A percentile compares a stretch with the other conserved stretches of the same genome.
Evolutionary conservation across 331 rosid species (phyloP).

Genomic region (Malus hybrid): DNA sequence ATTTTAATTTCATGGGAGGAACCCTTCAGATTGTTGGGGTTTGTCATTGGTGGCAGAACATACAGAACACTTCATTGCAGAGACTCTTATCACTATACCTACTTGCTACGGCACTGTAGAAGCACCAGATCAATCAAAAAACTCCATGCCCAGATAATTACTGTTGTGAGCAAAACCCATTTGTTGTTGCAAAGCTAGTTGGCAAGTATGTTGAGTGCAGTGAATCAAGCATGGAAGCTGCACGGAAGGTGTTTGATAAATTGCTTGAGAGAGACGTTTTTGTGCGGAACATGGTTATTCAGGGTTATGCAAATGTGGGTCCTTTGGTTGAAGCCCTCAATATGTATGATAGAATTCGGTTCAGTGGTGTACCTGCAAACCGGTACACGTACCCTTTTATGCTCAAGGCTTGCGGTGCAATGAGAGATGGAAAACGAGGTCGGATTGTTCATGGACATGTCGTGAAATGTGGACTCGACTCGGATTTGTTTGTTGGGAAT

Average conservation of each 20-base stretch:
- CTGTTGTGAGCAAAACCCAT: slow-evolving; percentile 46
- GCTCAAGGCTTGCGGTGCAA: slow-evolving; percentile 65
- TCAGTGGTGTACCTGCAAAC: slow-evolving; percentile 29
- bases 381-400: slow-evolving; percentile 62
- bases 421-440: slow-evolving; percentile 40
- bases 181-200: slow-evolving; percentile 47
- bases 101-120: slow-evolving; percentile 35
- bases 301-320: slow-evolving; percentile 57
- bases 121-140: slow-evolving; percentile 21
- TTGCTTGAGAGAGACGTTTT: slow-evolving; percentile 63
- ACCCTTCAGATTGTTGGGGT: not conserved
- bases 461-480: slow-evolving; percentile 58
- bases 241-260: slow-evolving; percentile 62
- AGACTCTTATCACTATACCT: slow-evolving; percentile 31
- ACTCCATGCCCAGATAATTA: slow-evolving; percentile 54
- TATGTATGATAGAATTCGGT: slow-evolving; percentile 41
- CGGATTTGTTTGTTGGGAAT: slow-evolving; percentile 55
- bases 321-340: slow-evolving; percentile 49
- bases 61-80: slow-evolving; percentile 7
- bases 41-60: not conserved
- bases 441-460: slow-evolving; percentile 51
- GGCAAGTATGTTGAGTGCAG: slow-evolving; percentile 30
- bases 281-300: slow-evolving; percentile 60
- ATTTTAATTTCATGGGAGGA: slow-evolving; percentile 7
- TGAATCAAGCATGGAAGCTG: slow-evolving; percentile 22